Evolutionary conservation across 1,284 basidiomycete species (phyloP).

Genomic region (Puccinia brachypodii): DNA sequence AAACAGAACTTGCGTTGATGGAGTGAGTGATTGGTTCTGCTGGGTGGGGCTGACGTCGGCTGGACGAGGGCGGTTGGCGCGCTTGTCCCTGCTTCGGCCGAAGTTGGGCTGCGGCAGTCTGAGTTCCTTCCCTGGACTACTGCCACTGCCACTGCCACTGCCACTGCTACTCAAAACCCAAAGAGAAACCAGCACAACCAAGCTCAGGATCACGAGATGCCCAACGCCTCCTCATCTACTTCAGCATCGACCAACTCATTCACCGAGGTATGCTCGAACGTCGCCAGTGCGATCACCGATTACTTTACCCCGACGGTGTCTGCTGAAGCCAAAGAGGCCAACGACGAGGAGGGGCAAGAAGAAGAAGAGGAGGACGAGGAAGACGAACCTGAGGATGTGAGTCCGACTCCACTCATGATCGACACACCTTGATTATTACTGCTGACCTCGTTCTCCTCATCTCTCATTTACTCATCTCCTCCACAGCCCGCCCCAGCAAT

Average conservation of each 20-base stretch:
- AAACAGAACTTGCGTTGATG: too few species aligned
- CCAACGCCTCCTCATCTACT: constrained; percentile 8
- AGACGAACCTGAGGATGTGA: constrained; percentile 45
- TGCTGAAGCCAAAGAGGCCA: constrained; percentile 17
- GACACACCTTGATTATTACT: neutral
- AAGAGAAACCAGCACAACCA: neutral
- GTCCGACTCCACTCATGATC: neutral
- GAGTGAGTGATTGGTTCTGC: too few species aligned
- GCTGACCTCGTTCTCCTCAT: neutral
- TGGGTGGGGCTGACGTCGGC: neutral
- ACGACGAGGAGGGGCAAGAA: neutral
- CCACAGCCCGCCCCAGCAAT: constrained; percentile 41
- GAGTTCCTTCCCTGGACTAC: too few species aligned
- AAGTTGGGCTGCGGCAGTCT: too few species aligned
- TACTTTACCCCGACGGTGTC: constrained; percentile 35
- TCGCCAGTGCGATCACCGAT: constrained; percentile 18
- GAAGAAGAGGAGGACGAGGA: constrained; percentile 33
- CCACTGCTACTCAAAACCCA: too few species aligned
- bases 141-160: too few species aligned
- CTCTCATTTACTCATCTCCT: neutral
- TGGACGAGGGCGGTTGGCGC: neutral
- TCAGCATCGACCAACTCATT: neutral
- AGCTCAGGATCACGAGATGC: neutral
- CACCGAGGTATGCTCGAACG: constrained; percentile 30
- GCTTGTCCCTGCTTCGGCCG: neutral